Conservation (phyloP, 768 basidiomycete species). For the Porphyrellus cyaneotinctus region DNA sequence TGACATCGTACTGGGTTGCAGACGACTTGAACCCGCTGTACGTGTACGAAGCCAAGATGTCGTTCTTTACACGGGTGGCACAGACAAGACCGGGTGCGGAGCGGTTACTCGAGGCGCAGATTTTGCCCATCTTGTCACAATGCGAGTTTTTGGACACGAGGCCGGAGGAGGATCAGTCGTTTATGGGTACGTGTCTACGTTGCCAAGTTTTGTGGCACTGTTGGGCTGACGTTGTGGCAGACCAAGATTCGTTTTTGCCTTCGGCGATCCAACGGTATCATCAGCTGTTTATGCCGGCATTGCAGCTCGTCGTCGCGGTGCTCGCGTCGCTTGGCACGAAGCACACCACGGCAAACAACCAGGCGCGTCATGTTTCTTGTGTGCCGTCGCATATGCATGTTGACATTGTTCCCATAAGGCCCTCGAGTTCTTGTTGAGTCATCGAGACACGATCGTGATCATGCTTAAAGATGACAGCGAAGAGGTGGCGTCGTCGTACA, state of each 20-base stretch:
- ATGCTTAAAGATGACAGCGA: conserved; percentile 73
- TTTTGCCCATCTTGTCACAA: conserved; percentile 69
- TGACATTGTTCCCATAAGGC: conserved; percentile 7
- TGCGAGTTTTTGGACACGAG: conserved; percentile 86
- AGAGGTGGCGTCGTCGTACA: conserved; percentile 54
- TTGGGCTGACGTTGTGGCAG: conserved; percentile 35
- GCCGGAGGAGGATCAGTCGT: conserved; percentile 78
- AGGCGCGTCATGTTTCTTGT: conserved; percentile 40
- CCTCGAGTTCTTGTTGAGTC: conserved; percentile 76
- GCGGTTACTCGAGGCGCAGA: conserved; percentile 70
- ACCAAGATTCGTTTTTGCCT: conserved; percentile 83
- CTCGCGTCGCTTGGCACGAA: conserved; percentile 71
- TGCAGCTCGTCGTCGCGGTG: conserved; percentile 77
- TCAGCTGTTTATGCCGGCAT: conserved; percentile 80
- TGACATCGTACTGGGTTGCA: conserved; percentile 25
- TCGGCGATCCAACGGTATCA: conserved; percentile 87
- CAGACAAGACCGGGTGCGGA: conserved; percentile 84
- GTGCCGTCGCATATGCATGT: neutral
- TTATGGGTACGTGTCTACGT: conserved; percentile 55
- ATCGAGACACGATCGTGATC: conserved; percentile 79
- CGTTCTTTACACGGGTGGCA: conserved; percentile 79
- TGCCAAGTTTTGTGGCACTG: neutral
- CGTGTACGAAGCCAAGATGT: conserved; percentile 94
- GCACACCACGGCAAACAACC: conserved; percentile 63
- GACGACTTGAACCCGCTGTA: conserved; percentile 89